These are phyloP conservation scores for Wallacemonas sp. DNA, from an alignment of 208 protist species.

Conservation along the genomic window DNA sequence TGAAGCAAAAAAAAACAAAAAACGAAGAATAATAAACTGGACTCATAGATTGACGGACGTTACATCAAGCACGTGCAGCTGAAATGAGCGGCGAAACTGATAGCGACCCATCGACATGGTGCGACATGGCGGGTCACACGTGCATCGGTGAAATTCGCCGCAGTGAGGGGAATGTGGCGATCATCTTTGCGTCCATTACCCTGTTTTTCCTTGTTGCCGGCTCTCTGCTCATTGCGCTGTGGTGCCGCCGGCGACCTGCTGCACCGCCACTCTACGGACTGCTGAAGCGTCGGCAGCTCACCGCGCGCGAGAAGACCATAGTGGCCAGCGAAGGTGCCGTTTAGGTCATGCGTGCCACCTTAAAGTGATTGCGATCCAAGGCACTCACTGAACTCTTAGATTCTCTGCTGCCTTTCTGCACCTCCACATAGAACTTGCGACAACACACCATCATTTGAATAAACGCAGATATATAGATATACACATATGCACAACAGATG, in stretches of 20 bases:
- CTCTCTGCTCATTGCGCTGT: conserved; percentile 21
- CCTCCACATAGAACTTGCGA: too few species aligned
- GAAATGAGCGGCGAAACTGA: too few species aligned
- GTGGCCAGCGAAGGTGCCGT: background rate
- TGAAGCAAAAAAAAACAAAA: too few species aligned
- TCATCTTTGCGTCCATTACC: conserved; percentile 41
- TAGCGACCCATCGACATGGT: too few species aligned
- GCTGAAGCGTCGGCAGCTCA: conserved; percentile 23
- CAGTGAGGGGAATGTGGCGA: conserved; percentile 32
- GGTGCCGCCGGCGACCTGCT: conserved; percentile 24
- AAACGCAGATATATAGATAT: too few species aligned
- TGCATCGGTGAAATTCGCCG: conserved; percentile 32
- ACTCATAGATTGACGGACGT: background rate
- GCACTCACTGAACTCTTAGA: too few species aligned
- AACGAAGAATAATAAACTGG: background rate
- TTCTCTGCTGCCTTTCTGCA: too few species aligned
- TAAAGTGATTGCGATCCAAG: too few species aligned
- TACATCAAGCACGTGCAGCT: background rate
- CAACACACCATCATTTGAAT: too few species aligned
- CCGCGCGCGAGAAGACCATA: background rate
- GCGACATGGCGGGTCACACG: conserved; percentile 7
- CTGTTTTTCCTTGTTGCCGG: conserved; percentile 36
- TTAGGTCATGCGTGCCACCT: background rate
- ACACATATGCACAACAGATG: too few species aligned
- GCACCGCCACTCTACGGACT: conserved; percentile 27